Evolutionary conservation across 2,329 filamentous ascomycete genomes (phyloP), one percentile per base, ranked within the genome.

Genomic region (Arthrobotrys sphaeroides): DNA sequence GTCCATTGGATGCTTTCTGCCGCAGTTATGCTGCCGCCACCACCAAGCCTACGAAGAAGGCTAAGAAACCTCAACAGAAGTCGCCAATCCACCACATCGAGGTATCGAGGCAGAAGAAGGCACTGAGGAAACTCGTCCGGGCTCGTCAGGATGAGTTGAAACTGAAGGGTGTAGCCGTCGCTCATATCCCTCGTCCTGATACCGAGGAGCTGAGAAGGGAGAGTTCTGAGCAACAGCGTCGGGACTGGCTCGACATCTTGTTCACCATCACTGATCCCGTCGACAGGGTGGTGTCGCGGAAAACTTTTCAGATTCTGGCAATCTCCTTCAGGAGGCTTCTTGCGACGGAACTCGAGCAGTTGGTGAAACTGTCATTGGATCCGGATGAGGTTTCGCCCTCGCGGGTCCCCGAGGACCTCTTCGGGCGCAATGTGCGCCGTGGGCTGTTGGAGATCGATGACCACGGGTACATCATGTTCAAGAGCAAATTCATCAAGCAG

Each of bases 31-130:
- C 9, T 47, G 22, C 43, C 10, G 1, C 2, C 12, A 40, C 9
- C 1, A 24, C 47, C 3, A 26, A 22, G 26, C 47, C n/a, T n/a
- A n/a, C n/a, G n/a, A n/a, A n/a, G n/a, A n/a, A n/a, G n/a, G n/a
- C n/a, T n/a, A n/a, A n/a, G n/a, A n/a, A n/a, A n/a, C n/a, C 20
- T 42, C 33, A 24, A 60, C 22, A 60, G 5, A 24, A 6, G 16
- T 9, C 36, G 20, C 31, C 53, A 2, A n/a, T 6, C 7, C 64
- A 68, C 60, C 51, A 60, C 64, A 51, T 24, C 42, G 16, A 40
- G 24, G 26, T 40, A 2, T 68, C 64, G 53, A 61, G 61, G 61
- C 49, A 31, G 47, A 72, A 72, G 55, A 60, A 31, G 33, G 38
- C 24, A 2, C 18, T 49, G 12, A 36, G 16, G 20, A 69, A 47